A percentile compares a stretch with the other conserved stretches of the same genome.
These are phyloP conservation scores for Trichoderma brevicompactum DNA, from an alignment of 2,329 filamentous ascomycete genomes.

Conservation along the genomic window DNA sequence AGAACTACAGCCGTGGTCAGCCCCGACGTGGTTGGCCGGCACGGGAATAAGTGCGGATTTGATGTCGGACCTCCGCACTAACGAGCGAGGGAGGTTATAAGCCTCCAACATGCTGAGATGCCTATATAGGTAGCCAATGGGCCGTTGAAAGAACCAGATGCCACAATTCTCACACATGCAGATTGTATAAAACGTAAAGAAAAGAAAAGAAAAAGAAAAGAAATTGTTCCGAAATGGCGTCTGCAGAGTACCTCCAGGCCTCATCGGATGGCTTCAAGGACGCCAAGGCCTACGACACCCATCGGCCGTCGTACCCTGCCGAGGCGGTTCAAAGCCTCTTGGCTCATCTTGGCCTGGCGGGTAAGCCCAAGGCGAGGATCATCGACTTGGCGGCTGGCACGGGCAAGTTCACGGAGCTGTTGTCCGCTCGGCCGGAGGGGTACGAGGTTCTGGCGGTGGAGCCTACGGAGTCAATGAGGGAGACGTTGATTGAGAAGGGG, in stretches of 20 bases:
- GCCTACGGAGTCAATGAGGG: slow-evolving; percentile 68
- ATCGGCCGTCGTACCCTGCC: slow-evolving; percentile 69
- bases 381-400: slow-evolving; percentile 71
- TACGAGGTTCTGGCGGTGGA: slow-evolving; percentile 67
- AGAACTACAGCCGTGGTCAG: no score
- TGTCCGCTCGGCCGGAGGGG: slow-evolving; percentile 61
- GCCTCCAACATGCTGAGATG: slow-evolving; percentile 1
- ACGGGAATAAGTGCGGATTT: slow-evolving; percentile 26
- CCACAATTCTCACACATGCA: not conserved
- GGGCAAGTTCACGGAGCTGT: slow-evolving; percentile 69
- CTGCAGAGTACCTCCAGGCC: slow-evolving; percentile 55
- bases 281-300: slow-evolving; percentile 65
- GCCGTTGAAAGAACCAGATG: not conserved
- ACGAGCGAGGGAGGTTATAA: not conserved
- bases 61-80: slow-evolving; percentile 20
- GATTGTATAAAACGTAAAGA: not conserved
- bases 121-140: not conserved
- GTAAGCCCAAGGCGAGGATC: slow-evolving; percentile 52
- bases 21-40: not conserved
- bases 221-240: slow-evolving; percentile 28
- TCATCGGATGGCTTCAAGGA: slow-evolving; percentile 66
- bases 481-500: slow-evolving; percentile 61
- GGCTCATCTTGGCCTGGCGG: slow-evolving; percentile 55
- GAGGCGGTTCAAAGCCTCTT: slow-evolving; percentile 64
- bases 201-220: not conserved